Evolutionary conservation across 768 basidiomycete species (phyloP), one percentile per base, ranked within the genome.

Genomic region (Mycena capillaripes): DNA sequence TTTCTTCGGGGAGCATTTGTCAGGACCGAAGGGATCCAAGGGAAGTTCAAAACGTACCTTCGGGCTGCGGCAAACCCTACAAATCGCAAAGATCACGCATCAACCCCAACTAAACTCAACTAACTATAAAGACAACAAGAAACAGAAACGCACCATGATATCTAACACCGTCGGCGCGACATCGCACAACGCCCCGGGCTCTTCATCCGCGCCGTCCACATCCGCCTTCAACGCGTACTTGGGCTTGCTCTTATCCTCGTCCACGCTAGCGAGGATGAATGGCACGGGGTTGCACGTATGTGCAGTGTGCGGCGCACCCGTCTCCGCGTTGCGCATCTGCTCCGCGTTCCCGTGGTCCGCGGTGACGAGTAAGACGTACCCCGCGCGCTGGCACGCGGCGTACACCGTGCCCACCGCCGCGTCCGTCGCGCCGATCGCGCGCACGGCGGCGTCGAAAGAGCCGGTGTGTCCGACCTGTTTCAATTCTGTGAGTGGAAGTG

Each of bases 281-380:
- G 46, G 46, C 17, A 48, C 46, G 12, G 46, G 46, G n/a, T 48
- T 48, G 10, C 23, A 82, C 97, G 95, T 14, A n/a, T n/a, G n/a
- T n/a, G n/a, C n/a, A n/a, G n/a, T n/a, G n/a, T n/a, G n/a, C n/a
- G n/a, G n/a, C n/a, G 89, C 91, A 36, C 94, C 95, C 0, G 95
- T 96, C 73, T 91, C 89, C 4, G 86, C 86, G 82, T 97, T 94
- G 73, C 92, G 84, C 96, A 97, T 97, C 84, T 97, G 94, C 81
- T 97, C 96, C 46, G 96, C 97, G 79, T 98, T 97, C 4, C 97
- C 96, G 80, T 97, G 97, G 80, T 97, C 97, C 14, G 97, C 92
- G 4, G 97, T 97, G 80, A 98, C 86, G 72, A 95, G 84, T 30
- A 98, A 86, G 53, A 96, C 89, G 81, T 97, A 97, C 52, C 95